phyloP scores from a whole-genome alignment of 2,329 filamentous ascomycete genomes.

The Cytospora piceae region DNA sequence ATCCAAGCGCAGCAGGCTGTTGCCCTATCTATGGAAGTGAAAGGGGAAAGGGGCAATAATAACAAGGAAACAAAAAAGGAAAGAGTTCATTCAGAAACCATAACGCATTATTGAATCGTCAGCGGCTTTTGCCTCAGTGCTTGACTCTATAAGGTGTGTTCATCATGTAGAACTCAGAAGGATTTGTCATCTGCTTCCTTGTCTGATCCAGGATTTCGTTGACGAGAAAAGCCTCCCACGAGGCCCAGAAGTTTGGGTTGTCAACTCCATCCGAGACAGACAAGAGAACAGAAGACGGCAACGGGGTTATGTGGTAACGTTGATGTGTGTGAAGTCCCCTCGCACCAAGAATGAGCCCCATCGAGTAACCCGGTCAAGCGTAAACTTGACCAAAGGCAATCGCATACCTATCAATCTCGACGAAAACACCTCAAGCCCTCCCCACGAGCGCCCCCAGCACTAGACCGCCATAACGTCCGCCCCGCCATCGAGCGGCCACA shows the following conservation, averaged over 20 bases:
- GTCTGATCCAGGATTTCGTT: conserved; percentile 36
- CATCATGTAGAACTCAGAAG: conserved; percentile 74
- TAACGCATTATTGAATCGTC: conserved; percentile 50
- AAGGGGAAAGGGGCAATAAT: background rate
- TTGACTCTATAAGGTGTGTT: conserved; percentile 98
- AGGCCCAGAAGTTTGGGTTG: conserved; percentile 40
- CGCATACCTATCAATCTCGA: conserved; percentile 98
- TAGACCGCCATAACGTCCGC: conserved; percentile 44
- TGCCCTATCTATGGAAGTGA: background rate
- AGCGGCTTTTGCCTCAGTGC: conserved; percentile 73
- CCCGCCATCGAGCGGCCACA: conserved; percentile 45
- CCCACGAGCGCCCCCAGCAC: conserved; percentile 47
- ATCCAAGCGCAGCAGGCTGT: background rate
- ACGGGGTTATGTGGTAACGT: conserved; percentile 37
- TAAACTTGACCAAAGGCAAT: conserved; percentile 65
- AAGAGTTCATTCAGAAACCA: conserved; percentile 45
- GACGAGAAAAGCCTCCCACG: conserved; percentile 42
- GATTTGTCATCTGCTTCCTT: conserved; percentile 23
- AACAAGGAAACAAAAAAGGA: background rate
- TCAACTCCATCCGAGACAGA: conserved; percentile 58
- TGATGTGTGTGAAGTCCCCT: conserved; percentile 64
- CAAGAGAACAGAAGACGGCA: conserved; percentile 51
- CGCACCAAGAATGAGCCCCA: conserved; percentile 99
- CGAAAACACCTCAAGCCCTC: conserved; percentile 69
- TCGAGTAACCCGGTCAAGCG: conserved; percentile 81